Base-by-base conservation (phyloP, 768 basidiomycete species). In the Lactarius akahatsu region DNA sequence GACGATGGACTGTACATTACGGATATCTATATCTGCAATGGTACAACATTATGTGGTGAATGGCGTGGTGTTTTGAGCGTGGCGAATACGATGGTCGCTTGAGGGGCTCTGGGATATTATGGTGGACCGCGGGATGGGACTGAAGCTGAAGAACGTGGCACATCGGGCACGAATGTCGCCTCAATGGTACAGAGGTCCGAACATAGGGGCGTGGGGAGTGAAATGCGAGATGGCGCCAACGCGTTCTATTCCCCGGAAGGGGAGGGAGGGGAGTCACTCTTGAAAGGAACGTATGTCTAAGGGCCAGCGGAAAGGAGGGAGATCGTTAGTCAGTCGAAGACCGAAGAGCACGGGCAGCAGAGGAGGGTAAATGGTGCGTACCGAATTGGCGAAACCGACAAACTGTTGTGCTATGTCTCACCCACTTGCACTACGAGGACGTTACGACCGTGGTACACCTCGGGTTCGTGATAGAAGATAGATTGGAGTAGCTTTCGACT, bases 11-110 rank as follows among this genome's bases (percentile, higher is more conserved):
- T 80, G 59, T 86, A 87, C 73, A 76, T 81, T 26, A 83, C 83
- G 1, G 87, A 87, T 69, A 76, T 79, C 36, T 88, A 59, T 76
- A 80, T 70, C 72, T 90, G 64, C 81, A 84, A 68, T 90, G 87
- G 88, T 83, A 80, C 73, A 77, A 84, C 47, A 81, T 82, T 81
- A 52, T 34, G 18, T 57, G 55, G 65, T 66, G 61, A 66, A 61
- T 55, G 7, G 13, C 30, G 11, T 28, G 20, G 10, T 26, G 13
- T 34, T 41, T 23, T 20, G 32, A 18, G 26, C 43, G 52, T 61
- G 32, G n/a, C 32, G 54, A 20, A 23, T 47, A 30, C 40, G 26
- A 26, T 10, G 30, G 40, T 34, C 34, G 54, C 55, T 55, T 62
- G 69, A 62, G 34, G 34, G 16, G 36, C 28, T 38, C 40, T 34